Base-by-base conservation (phyloP, 2,329 filamentous ascomycete genomes). In the Botrytis byssoidea region DNA sequence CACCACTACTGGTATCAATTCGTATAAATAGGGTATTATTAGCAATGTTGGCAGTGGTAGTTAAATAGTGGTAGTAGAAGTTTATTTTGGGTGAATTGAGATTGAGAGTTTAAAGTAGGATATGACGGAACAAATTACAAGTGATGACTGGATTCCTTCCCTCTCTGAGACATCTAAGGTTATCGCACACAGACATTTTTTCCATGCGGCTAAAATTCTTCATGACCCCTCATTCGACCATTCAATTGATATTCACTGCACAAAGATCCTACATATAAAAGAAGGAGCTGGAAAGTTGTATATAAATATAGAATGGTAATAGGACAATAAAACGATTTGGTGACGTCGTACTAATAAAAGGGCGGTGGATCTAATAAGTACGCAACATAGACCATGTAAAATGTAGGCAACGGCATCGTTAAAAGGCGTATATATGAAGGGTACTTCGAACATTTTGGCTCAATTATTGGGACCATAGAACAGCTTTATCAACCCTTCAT, bases 151-250 rank as follows among this genome's bases (percentile, higher is more conserved):
- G 68, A 72, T 67, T 32, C 40, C 61, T 59, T 32, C 35, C 12
- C 8, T 44, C 46, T 67, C 63, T 60, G 40, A 60, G 51, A 57
- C 48, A 70, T 55, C 73, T 4, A 40, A 12, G 9, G 9, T 12
- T 40, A 8, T 57, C 16, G n/a, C 51, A 57, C 73, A 74, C 76
- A 66, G 59, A 70, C 35, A 59, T 57, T 42, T 67, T 70, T 70
- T 70, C 35, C 20, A 20, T 70, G 55, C 42, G 48, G 29, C 68
- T 32, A 32, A 70, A 70, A 70, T n/a, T 57, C 66, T 69, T 57
- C 44, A 51, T 16, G 6, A 40, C 66, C 66, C 48, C 66, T 55
- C 66, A 69, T 35, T 57, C 37, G 48, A 44, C n/a, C 48, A 70
- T 25, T 70, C 18, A 42, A n/a, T 29, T 51, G 25, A 46, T 51